Conservation (phyloP, 192 early-diverging fungal species). For the Borealophlyctis nickersoniae region DNA sequence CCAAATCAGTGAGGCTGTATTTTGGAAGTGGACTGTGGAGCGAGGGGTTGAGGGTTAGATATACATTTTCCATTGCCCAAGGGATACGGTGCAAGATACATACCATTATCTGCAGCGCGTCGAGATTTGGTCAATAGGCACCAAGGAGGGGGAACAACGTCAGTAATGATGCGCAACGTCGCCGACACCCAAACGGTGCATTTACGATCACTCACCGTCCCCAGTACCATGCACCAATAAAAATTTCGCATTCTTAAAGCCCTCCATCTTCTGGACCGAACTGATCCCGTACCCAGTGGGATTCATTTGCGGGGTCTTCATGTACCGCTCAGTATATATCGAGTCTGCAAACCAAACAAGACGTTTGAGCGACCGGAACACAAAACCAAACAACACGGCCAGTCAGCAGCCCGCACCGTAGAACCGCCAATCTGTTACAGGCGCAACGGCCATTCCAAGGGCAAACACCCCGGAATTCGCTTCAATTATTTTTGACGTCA, state of each 20-base stretch:
- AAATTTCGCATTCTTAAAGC: constrained; percentile 74
- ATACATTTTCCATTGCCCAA: neutral
- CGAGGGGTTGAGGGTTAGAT: neutral
- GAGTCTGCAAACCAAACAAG: too few relatives aligned
- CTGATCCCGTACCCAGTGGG: constrained; percentile 72
- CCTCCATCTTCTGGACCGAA: constrained; percentile 73
- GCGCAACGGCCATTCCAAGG: constrained; percentile 89
- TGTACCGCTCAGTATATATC: constrained; percentile 95
- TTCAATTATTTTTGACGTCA: constrained; percentile 82
- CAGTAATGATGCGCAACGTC: neutral
- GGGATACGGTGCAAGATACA: too few relatives aligned
- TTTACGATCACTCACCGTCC: constrained; percentile 73
- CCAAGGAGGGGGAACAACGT: constrained; percentile 3
- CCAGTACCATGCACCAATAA: constrained; percentile 88
- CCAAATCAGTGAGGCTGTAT: constrained; percentile 76
- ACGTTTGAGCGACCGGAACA: constrained; percentile 4
- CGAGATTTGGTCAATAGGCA: too few relatives aligned
- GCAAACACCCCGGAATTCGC: constrained; percentile 75
- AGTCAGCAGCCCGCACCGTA: constrained; percentile 46
- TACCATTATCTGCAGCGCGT: too few relatives aligned
- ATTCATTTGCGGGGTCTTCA: constrained; percentile 84
- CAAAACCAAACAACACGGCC: neutral
- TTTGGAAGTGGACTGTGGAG: constrained; percentile 89
- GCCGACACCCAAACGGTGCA: neutral
- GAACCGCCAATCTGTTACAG: constrained; percentile 89